A percentile compares a stretch with the other conserved stretches of the same genome.
Evolutionary conservation across 208 protist species (phyloP).

Genomic region (Leishmania gerbilli): DNA sequence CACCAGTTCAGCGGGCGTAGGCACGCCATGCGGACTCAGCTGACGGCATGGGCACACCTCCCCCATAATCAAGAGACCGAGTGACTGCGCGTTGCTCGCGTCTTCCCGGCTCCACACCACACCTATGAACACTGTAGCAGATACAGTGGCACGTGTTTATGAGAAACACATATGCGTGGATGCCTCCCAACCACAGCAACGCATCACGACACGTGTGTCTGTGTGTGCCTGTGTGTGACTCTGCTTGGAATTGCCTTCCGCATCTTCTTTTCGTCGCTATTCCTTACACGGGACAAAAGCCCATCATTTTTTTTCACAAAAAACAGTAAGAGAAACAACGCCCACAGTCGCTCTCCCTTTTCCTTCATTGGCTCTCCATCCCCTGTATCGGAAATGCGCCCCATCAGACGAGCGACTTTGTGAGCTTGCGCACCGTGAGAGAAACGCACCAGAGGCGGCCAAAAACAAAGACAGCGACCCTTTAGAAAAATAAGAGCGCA

Average conservation of each 20-base stretch:
- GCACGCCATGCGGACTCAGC: background rate
- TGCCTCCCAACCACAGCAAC: background rate
- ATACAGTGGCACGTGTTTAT: background rate
- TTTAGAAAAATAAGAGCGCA: background rate
- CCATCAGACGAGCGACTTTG: background rate
- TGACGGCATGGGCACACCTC: background rate
- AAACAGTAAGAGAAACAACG: background rate
- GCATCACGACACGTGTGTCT: background rate
- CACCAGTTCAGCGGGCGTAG: background rate
- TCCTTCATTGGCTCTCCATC: background rate
- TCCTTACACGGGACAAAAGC: background rate
- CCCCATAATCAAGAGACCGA: background rate
- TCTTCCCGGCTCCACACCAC: background rate
- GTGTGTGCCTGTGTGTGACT: background rate
- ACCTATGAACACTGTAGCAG: background rate
- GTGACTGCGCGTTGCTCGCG: background rate
- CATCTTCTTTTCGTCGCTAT: background rate
- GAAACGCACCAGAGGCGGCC: background rate
- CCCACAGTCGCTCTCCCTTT: background rate
- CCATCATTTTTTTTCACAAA: background rate
- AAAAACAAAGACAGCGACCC: background rate
- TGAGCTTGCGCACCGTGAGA: background rate
- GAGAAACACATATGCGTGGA: background rate
- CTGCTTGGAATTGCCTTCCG: background rate
- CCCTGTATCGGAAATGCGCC: background rate